Evolutionary conservation across 192 early-diverging fungal genomes (phyloP), one percentile per base, ranked within the genome.

Genomic region (Entomortierella beljakovae): DNA sequence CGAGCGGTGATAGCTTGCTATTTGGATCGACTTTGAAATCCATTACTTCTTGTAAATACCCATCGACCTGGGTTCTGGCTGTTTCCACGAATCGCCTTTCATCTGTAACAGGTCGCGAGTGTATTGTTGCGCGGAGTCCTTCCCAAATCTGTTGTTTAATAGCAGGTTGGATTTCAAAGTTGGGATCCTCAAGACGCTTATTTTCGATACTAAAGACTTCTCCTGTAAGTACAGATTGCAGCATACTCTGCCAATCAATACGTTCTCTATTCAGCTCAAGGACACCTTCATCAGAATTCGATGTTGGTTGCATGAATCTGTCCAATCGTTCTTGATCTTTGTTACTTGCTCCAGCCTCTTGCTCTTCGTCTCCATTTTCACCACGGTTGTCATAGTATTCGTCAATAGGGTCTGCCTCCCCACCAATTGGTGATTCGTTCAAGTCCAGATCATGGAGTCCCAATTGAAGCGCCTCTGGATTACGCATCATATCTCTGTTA

Each of bases 201-300:
- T 94, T 93, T 77, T 96, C 95, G 29, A 90, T 90, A 52, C 91
- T 92, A 11, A 96, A 92, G 22, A 95, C 92, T 50, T 96, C 93
- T 31, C 95, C 93, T 10, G 83, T 88, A 28, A 96, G 72, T 15
- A 94, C 95, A 16, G 92, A 92, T 31, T 90, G 84, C 4, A 96
- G 82, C 92, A 96, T 94, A 46, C 89, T 87, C 48, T 94, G 95
- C 95, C 95, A 96, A 67, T 94, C 92, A 15, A 87, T 73, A 43
- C 95, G 89, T 69, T 96, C 95, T 26, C 75, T 43, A 43, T 79
- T 79, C 10, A 79, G 46, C 7, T 64, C 75, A 11, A 79, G 37
- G 0, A 79, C 75, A n/a, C 75, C 75, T 22, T 79, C 75, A 26
- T 79, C 75, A 1, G 67, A 63, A 25, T 69, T 58, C 6, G 75